Base-by-base conservation (phyloP, 2,329 filamentous ascomycete genomes). In the Neocatenulostroma microsporum region DNA sequence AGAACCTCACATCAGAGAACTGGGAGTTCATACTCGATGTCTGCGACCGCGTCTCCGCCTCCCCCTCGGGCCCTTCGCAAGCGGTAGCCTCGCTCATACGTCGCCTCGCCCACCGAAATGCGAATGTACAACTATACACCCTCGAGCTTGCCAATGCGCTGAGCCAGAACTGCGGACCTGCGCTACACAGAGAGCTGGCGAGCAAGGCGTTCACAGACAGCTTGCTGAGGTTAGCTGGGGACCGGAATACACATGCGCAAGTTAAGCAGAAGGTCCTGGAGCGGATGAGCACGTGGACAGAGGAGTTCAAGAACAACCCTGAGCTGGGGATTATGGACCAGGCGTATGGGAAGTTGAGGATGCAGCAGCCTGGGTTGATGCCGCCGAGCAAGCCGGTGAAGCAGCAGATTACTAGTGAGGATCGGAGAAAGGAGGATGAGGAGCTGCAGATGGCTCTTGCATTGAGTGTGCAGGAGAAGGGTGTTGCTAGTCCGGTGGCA, bases 311-410 rank as follows among this genome's bases (percentile, higher is more conserved):
- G 53, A 80, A 75, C 42, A 86, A 95, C 57, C 76, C 87, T 9
- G 89, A 95, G 58, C 74, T 98, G 42, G 91, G 91, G 13, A 94
- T 98, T 58, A 98, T 98, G 91, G 83, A 88, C 60, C 85, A 94
- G 56, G 88, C 89, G 41, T 96, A 89, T 62, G 80, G 80, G 66
- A 85, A 82, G 59, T 70, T 96, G 45, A 93, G 94, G 70, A 70
- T 71, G 30, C 50, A 49, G 32, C 57, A 98, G 65, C 91, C 91
- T 3, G 89, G 85, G 48, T 67, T 98, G 36, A 85, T 94, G 46
- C 51, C 55, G 26, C 91, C 91, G 1, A 94, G 87, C 38, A 94
- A 94, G 48, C 91, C 91, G 3, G 82, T 82, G 53, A 98, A 98
- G 72, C 84, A 82, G 43, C 80, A 86, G 50, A 86, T 98, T 45